phyloP scores from a whole-genome alignment of 2,329 filamentous ascomycete species.

The Ophiostoma sp. region DNA sequence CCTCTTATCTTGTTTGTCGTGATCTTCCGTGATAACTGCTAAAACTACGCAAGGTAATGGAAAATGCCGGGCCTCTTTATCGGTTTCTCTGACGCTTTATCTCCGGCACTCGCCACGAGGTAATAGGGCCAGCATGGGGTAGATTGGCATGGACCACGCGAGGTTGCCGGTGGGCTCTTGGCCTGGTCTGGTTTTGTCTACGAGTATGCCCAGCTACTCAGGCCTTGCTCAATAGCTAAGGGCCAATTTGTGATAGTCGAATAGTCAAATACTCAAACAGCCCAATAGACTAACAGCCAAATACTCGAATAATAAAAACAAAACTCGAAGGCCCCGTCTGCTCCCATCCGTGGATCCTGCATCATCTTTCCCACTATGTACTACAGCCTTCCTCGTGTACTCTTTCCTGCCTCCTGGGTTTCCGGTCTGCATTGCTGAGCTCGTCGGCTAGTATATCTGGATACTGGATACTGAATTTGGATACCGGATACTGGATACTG shows the following conservation, averaged over 20 bases:
- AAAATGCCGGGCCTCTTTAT: slow-evolving; percentile 7
- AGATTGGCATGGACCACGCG: slow-evolving; percentile 2
- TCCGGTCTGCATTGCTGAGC: not conserved
- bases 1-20: slow-evolving; percentile 9
- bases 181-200: not conserved
- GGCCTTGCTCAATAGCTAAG: not conserved
- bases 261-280: not conserved
- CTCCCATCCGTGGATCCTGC: slow-evolving; percentile 1
- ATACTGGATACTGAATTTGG: not conserved
- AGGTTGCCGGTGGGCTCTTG: slow-evolving; percentile 8
- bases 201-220: not conserved
- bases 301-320: not conserved
- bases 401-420: not conserved
- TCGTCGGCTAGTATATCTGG: not conserved
- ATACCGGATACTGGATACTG: not conserved
- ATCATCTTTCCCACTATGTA: not conserved
- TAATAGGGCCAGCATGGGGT: slow-evolving; percentile 5
- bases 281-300: not conserved
- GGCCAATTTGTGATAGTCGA: no score
- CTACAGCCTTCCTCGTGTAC: not conserved
- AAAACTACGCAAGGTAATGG: slow-evolving; percentile 11
- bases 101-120: slow-evolving; percentile 9
- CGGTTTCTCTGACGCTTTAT: not conserved
- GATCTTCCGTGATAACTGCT: slow-evolving; percentile 14
- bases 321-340: slow-evolving; percentile 9